phyloP scores from a whole-genome alignment of 2,329 filamentous ascomycete genomes.

The Fusarium buharicum region DNA sequence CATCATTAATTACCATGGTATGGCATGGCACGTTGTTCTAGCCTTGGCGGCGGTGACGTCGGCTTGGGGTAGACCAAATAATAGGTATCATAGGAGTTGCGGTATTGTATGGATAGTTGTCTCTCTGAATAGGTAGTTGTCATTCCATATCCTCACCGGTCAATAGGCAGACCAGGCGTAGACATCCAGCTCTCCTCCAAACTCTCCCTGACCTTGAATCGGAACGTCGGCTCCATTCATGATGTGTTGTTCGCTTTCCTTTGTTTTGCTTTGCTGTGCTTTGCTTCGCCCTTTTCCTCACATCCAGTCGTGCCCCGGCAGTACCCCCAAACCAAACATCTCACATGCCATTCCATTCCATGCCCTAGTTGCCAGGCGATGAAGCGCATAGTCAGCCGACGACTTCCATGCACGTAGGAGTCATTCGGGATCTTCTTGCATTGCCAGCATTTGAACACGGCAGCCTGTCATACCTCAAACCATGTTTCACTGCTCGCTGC shows the following conservation, averaged over 20 bases:
- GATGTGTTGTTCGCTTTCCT: slow-evolving; percentile 25
- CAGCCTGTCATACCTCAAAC: slow-evolving; percentile 41
- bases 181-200: slow-evolving; percentile 12
- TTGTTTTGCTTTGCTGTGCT: not conserved
- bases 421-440: slow-evolving; percentile 43
- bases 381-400: slow-evolving; percentile 42
- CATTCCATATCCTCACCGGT: slow-evolving; percentile 16
- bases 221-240: slow-evolving; percentile 17
- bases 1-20: slow-evolving; percentile 37
- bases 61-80: slow-evolving; percentile 33
- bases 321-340: slow-evolving; percentile 19
- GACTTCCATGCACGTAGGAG: slow-evolving; percentile 40
- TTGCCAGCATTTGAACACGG: slow-evolving; percentile 42
- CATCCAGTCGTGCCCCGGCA: slow-evolving; percentile 13
- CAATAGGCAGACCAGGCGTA: slow-evolving; percentile 3
- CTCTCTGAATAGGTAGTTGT: slow-evolving; percentile 14
- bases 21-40: slow-evolving; percentile 24
- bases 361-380: slow-evolving; percentile 19
- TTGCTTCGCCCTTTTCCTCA: slow-evolving; percentile 8
- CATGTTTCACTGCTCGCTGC: slow-evolving; percentile 40
- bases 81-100: slow-evolving; percentile 38
- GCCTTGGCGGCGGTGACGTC: slow-evolving; percentile 44
- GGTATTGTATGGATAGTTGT: slow-evolving; percentile 18
- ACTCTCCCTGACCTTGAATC: slow-evolving; percentile 16
- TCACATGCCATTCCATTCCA: slow-evolving; percentile 22